phyloP scores from a whole-genome alignment of 2,329 filamentous ascomycete genomes.

The Niveomyces coronatus region DNA sequence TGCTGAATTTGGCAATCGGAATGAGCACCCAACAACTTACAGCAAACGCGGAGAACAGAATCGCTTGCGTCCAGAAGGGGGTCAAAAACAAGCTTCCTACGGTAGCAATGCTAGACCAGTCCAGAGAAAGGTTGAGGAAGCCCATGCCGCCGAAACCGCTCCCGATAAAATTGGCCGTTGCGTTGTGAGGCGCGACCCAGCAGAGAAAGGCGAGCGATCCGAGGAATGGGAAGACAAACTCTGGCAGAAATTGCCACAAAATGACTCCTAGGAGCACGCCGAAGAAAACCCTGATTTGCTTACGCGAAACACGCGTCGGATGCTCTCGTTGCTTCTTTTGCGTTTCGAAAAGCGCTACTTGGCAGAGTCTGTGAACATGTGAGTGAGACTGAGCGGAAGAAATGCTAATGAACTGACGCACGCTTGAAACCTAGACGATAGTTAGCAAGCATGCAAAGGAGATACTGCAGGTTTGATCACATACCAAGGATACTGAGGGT shows the following conservation, averaged over 20 bases:
- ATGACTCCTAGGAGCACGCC: slow-evolving; percentile 39
- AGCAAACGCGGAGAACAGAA: slow-evolving; percentile 44
- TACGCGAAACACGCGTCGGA: slow-evolving; percentile 36
- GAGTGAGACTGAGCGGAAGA: not conserved
- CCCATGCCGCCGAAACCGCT: slow-evolving; percentile 53
- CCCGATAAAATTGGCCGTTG: slow-evolving; percentile 49
- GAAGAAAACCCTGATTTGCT: slow-evolving; percentile 49
- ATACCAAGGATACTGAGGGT: slow-evolving; percentile 35
- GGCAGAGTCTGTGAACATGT: slow-evolving; percentile 26
- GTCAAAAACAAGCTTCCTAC: slow-evolving; percentile 41
- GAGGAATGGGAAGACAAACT: slow-evolving; percentile 49
- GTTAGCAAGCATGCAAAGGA: no score
- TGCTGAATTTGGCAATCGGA: slow-evolving; percentile 48
- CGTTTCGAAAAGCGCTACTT: slow-evolving; percentile 49
- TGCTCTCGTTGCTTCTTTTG: slow-evolving; percentile 40
- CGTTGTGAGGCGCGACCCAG: slow-evolving; percentile 50
- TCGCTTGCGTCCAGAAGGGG: slow-evolving; percentile 49
- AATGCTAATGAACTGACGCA: slow-evolving; percentile 12
- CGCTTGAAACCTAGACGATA: slow-evolving; percentile 33
- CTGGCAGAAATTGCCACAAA: slow-evolving; percentile 52
- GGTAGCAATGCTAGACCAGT: slow-evolving; percentile 48
- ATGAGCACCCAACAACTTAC: slow-evolving; percentile 48
- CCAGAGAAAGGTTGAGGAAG: slow-evolving; percentile 46
- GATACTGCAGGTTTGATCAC: not conserved
- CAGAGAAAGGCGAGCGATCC: slow-evolving; percentile 51